Percentiles rank a stretch among this genome's conserved stretches.
phyloP scores from a whole-genome alignment of 78 protist species.

The Bodo saltans region DNA sequence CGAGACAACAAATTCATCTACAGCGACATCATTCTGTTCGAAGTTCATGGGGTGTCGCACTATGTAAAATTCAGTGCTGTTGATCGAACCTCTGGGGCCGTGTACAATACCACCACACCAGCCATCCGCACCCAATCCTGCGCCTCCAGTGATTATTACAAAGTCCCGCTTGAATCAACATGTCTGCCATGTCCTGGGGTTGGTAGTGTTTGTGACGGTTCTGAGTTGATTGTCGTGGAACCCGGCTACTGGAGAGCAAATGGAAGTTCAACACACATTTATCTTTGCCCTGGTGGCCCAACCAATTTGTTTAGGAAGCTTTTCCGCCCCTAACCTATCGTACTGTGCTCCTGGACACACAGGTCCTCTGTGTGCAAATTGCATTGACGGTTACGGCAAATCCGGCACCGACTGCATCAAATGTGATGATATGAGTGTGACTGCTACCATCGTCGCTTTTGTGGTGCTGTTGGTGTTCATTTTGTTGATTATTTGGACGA shows the following conservation, averaged over 20 bases:
- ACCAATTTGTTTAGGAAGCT: background rate
- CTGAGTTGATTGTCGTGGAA: background rate
- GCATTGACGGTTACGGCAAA: constrained; percentile 8
- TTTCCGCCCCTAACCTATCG: background rate
- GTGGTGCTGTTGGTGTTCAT: background rate
- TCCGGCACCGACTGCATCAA: background rate
- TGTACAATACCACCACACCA: too few relatives aligned
- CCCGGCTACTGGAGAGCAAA: constrained; percentile 26
- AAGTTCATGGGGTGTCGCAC: background rate
- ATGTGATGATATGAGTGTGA: background rate
- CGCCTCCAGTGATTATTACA: too few relatives aligned
- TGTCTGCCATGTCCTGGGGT: background rate
- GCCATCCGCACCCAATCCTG: too few relatives aligned
- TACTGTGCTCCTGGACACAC: background rate
- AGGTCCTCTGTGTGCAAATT: background rate
- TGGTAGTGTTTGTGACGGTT: constrained; percentile 1
- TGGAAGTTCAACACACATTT: background rate
- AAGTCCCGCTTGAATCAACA: background rate
- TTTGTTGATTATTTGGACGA: background rate
- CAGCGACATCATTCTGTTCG: background rate
- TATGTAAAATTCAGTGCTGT: constrained; percentile 11
- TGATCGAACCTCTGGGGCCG: too few relatives aligned
- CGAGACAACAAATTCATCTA: too few relatives aligned
- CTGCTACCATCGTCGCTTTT: background rate
- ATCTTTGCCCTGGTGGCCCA: background rate